A percentile compares a stretch with the other conserved stretches of the same genome.
Evolutionary conservation across 345 rosid species (phyloP).

Genomic region (Syzygium oleosum): DNA sequence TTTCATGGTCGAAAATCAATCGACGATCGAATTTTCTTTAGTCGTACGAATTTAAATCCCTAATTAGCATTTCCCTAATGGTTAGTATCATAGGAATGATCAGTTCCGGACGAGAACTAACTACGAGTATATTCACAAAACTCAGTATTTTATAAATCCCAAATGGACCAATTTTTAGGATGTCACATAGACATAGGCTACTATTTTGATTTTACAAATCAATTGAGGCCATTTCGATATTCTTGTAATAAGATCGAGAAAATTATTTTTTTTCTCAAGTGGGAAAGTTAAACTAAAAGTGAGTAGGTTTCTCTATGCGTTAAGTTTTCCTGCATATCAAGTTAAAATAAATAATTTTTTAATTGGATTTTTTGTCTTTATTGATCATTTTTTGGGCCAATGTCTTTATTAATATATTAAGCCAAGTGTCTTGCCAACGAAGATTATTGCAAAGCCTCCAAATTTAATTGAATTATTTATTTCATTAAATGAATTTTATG

Average conservation of each 20-base stretch:
- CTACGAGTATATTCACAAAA: no score
- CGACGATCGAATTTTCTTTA: no score
- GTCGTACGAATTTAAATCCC: no score
- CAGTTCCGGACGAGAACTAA: no score
- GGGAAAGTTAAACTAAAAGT: not conserved
- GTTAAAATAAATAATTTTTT: not conserved
- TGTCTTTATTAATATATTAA: not conserved
- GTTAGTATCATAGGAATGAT: no score
- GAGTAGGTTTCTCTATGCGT: not conserved
- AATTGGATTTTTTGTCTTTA: not conserved
- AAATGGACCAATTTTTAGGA: no score
- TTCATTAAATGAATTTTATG: no score
- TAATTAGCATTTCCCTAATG: no score
- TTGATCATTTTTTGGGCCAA: rapidly evolving
- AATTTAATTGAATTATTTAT: not conserved
- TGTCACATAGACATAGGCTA: not conserved
- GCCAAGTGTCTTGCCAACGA: not conserved
- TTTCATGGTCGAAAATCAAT: no score
- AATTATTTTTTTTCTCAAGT: not conserved
- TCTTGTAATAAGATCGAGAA: not conserved
- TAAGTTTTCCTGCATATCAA: not conserved
- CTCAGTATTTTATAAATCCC: no score
- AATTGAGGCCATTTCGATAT: not conserved
- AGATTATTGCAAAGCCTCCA: not conserved
- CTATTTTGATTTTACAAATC: not conserved